Percentiles rank a stretch among this genome's conserved stretches.
phyloP scores from a whole-genome alignment of 345 rosid species.

The Clausena lansium region DNA sequence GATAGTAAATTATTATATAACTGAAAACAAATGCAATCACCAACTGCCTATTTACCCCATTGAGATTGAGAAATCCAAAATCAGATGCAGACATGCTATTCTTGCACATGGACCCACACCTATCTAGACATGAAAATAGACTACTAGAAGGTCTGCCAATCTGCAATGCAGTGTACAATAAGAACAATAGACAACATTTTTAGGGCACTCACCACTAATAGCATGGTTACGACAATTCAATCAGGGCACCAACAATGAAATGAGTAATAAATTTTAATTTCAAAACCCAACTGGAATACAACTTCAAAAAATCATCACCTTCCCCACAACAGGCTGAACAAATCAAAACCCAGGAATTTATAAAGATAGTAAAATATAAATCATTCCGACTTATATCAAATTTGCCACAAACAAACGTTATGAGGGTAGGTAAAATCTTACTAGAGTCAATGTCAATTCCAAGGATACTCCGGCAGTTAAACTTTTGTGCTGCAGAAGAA shows the following conservation, averaged over 20 bases:
- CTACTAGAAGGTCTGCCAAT: background rate
- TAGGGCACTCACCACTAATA: background rate
- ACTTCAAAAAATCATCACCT: background rate
- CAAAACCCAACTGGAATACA: background rate
- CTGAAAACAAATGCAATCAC: background rate
- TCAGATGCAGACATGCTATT: background rate
- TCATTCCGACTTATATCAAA: background rate
- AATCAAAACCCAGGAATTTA: background rate
- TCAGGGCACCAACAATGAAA: background rate
- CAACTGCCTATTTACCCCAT: background rate
- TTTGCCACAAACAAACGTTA: background rate
- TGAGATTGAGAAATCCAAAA: background rate
- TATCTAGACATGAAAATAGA: background rate
- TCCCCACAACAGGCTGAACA: background rate
- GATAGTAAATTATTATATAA: background rate
- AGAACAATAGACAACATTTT: background rate
- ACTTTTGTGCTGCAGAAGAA: constrained; percentile 64
- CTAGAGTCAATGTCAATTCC: constrained; percentile 92
- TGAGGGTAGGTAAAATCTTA: constrained; percentile 35
- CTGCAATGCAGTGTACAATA: too few species aligned
- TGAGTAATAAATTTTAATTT: background rate
- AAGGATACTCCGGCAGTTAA: constrained; percentile 68
- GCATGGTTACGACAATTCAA: background rate
- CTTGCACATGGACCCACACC: background rate
- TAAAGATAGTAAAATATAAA: background rate